Evolutionary conservation across 2,329 filamentous ascomycete species (phyloP).

Genomic region (Hypocreales sp.): DNA sequence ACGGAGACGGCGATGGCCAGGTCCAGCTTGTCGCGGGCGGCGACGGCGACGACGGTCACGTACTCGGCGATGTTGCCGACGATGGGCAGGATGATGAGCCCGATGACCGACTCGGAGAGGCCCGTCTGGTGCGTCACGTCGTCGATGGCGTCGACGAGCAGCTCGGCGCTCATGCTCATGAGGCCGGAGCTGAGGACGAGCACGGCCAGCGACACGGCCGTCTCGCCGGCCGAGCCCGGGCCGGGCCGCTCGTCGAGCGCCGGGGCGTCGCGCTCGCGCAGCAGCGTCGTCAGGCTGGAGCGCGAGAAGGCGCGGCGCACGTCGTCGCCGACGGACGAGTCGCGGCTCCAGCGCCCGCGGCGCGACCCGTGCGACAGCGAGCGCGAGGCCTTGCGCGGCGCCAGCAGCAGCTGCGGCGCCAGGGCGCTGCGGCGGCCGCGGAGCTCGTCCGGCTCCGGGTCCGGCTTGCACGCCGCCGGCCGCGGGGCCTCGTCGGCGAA

Average conservation of each 20-base stretch:
- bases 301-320: constrained; percentile 4
- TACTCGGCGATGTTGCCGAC: constrained; percentile 49
- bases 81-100: constrained; percentile 45
- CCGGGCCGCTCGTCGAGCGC: neutral
- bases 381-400: constrained; percentile 9
- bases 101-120: constrained; percentile 42
- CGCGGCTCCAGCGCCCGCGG: constrained; percentile 7
- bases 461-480: neutral
- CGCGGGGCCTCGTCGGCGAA: constrained; percentile 9
- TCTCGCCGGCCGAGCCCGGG: neutral
- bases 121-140: constrained; percentile 31
- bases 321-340: constrained; percentile 6
- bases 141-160: constrained; percentile 43
- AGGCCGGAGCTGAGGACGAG: constrained; percentile 37
- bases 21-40: constrained; percentile 44
- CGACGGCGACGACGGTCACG: constrained; percentile 44
- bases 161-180: constrained; percentile 45
- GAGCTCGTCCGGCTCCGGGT: constrained; percentile 2
- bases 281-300: constrained; percentile 7
- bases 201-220: constrained; percentile 28
- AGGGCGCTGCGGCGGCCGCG: neutral
- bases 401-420: constrained; percentile 6
- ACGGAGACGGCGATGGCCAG: constrained; percentile 45
- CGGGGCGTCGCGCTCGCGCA: constrained; percentile 5
- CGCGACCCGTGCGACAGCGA: constrained; percentile 11